phyloP scores from a whole-genome alignment of 1,139 yeast species.

The Eremothecium cymbalariae region DNA sequence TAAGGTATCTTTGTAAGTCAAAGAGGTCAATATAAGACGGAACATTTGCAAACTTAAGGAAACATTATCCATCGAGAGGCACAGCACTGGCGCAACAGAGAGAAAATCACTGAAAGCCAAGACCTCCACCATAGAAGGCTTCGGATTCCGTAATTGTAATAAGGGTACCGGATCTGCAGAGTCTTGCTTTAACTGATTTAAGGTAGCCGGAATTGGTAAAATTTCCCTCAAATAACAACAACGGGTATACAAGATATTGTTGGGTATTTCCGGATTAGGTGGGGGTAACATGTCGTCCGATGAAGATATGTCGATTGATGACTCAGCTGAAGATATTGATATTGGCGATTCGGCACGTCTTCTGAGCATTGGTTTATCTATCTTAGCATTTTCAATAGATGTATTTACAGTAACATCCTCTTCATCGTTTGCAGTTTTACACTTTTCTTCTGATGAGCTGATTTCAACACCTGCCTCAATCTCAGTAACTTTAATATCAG shows the following conservation, averaged over 20 bases:
- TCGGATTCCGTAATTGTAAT: conserved; percentile 59
- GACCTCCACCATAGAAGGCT: conserved; percentile 66
- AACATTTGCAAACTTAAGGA: conserved; percentile 56
- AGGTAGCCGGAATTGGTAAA: conserved; percentile 83
- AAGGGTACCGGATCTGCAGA: conserved; percentile 60
- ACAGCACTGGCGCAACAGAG: conserved; percentile 62
- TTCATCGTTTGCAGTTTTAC: conserved; percentile 29
- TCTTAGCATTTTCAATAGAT: conserved; percentile 38
- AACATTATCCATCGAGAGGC: conserved; percentile 66
- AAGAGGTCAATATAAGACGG: conserved; percentile 50
- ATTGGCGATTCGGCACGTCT: conserved; percentile 28
- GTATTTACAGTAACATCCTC: conserved; percentile 40
- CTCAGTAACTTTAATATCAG: conserved; percentile 20
- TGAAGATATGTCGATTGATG: conserved; percentile 17
- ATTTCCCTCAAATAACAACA: conserved; percentile 92
- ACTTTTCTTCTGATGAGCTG: conserved; percentile 26
- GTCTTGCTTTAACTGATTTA: conserved; percentile 69
- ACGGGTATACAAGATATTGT: conserved; percentile 74
- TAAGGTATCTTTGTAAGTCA: conserved; percentile 51
- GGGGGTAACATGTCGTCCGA: conserved; percentile 30
- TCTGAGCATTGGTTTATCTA: conserved; percentile 46
- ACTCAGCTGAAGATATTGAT: conserved; percentile 16
- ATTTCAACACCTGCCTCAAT: conserved; percentile 32
- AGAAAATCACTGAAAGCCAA: conserved; percentile 69
- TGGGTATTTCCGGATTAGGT: conserved; percentile 31